These are phyloP conservation scores for Camillea tinctor DNA, from an alignment of 2,329 filamentous ascomycete genomes.

Conservation along the genomic window DNA sequence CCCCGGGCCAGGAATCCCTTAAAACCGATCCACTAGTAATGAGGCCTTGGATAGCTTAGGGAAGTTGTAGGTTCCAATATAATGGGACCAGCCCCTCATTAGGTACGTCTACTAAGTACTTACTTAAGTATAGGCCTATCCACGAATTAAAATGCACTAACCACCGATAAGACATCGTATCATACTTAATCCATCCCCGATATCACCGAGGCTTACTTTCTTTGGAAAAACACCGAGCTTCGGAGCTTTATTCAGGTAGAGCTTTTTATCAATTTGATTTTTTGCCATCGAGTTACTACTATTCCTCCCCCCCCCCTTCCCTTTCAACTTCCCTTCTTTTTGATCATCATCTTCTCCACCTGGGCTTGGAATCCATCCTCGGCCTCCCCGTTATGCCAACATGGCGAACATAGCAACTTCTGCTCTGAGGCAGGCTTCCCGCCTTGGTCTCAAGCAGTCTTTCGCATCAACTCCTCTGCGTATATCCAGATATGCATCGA, in stretches of 20 bases:
- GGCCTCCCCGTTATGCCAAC: constrained; percentile 19
- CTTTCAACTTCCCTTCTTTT: constrained; percentile 16
- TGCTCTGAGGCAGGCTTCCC: constrained; percentile 73
- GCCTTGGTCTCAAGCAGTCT: constrained; percentile 47
- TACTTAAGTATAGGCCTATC: too few species aligned
- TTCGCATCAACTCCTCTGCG: constrained; percentile 37
- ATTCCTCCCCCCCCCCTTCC: constrained; percentile 17
- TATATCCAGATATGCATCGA: constrained; percentile 31
- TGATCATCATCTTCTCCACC: neutral
- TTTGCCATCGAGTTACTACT: constrained; percentile 12
- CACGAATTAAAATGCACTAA: neutral
- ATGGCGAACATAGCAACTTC: constrained; percentile 68
- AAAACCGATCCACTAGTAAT: too few species aligned
- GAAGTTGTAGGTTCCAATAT: neutral
- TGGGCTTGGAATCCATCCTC: constrained; percentile 1
- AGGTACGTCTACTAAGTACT: too few species aligned
- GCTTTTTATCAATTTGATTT: constrained; percentile 11
- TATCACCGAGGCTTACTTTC: constrained; percentile 18
- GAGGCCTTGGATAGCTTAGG: too few species aligned
- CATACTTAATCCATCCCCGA: constrained; percentile 17
- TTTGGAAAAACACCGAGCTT: constrained; percentile 13
- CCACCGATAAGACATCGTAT: neutral
- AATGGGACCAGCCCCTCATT: too few species aligned
- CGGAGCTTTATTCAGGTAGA: constrained; percentile 14
- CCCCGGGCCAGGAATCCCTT: too few species aligned